Conservation (phyloP, 2,329 filamentous ascomycete genomes). For the Lachnum nothofagi region DNA sequence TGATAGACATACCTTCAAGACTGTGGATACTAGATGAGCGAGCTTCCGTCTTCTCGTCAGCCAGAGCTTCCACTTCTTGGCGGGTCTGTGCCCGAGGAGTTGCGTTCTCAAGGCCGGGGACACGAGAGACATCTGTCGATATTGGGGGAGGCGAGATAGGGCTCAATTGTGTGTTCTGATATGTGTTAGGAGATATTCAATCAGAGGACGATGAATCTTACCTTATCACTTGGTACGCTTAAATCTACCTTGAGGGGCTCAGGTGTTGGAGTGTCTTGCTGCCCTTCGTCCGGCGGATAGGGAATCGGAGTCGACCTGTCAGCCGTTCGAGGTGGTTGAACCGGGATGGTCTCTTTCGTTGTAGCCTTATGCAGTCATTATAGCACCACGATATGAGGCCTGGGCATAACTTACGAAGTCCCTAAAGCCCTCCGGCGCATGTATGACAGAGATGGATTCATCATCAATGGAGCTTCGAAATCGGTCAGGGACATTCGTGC, state of each 20-base stretch:
- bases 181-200: constrained; percentile 9
- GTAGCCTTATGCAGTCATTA: constrained; percentile 18
- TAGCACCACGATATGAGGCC: constrained; percentile 1
- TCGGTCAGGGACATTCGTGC: constrained; percentile 52
- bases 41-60: constrained; percentile 46
- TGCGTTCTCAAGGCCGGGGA: constrained; percentile 59
- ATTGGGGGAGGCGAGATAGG: constrained; percentile 60
- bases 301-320: constrained; percentile 32
- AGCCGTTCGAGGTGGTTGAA: constrained; percentile 13
- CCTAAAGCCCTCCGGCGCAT: constrained; percentile 77
- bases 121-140: constrained; percentile 66
- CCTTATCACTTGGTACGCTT: constrained; percentile 26
- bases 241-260: constrained; percentile 18
- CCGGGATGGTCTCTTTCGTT: constrained; percentile 17
- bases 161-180: constrained; percentile 25
- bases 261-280: not conserved
- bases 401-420: constrained; percentile 59
- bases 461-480: constrained; percentile 60
- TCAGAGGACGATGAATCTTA: constrained; percentile 7
- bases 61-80: constrained; percentile 60
- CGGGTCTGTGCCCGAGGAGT: constrained; percentile 82
- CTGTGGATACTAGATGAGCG: constrained; percentile 67
- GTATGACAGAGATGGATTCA: constrained; percentile 83
- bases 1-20: constrained; percentile 61
- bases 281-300: constrained; percentile 22